Evolutionary conservation across 768 basidiomycete genomes (phyloP).

Genomic region (Boletus pseudo-olivaceus): DNA sequence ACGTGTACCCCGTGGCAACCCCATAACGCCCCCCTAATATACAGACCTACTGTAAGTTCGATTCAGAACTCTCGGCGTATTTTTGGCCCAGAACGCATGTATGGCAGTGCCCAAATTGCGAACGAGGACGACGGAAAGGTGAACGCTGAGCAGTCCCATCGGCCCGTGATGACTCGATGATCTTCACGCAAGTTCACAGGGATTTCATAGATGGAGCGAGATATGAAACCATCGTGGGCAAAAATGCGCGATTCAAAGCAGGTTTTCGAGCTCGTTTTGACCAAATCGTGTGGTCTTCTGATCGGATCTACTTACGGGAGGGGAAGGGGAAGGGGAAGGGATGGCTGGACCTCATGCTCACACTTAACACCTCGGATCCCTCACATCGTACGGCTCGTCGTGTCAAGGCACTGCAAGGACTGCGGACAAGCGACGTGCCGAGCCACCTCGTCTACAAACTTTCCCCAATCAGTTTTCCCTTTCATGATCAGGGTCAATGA

Average conservation of each 20-base stretch:
- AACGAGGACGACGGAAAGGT: no score
- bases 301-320: constrained; percentile 17
- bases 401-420: constrained; percentile 3
- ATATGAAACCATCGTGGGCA: constrained; percentile 25
- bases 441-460: not conserved
- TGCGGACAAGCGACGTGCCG: not conserved
- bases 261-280: constrained; percentile 26
- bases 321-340: not conserved
- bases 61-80: not conserved
- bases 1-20: not conserved
- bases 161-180: not conserved
- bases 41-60: not conserved
- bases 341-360: not conserved
- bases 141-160: not conserved
- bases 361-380: constrained; percentile 1
- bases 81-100: not conserved
- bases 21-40: not conserved
- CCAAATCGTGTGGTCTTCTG: constrained; percentile 28
- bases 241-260: constrained; percentile 2
- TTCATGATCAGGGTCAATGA: constrained; percentile 11
- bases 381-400: not conserved
- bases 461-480: not conserved
- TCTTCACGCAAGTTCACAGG: constrained; percentile 9
- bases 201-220: constrained; percentile 20
- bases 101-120: not conserved